These are phyloP conservation scores for Phlebiopsis gigantea DNA, from an alignment of 768 basidiomycete species.

Conservation along the genomic window DNA sequence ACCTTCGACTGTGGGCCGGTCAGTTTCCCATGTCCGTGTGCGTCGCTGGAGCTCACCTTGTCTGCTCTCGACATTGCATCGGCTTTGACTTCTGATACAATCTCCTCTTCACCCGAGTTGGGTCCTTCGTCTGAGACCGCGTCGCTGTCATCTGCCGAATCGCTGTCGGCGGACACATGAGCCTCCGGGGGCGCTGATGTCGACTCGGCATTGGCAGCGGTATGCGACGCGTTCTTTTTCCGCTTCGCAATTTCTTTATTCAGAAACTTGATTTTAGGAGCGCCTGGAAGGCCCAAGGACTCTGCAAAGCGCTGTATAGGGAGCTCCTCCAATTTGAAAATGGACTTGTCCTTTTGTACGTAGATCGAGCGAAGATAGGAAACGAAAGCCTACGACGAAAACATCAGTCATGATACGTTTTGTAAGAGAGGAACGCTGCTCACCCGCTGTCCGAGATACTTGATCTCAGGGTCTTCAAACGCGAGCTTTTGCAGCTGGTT, in stretches of 20 bases:
- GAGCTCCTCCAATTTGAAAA: slow-evolving; percentile 82
- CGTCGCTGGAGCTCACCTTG: slow-evolving; percentile 2
- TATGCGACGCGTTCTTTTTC: slow-evolving; percentile 69
- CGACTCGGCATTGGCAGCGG: slow-evolving; percentile 26
- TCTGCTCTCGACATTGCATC: not conserved
- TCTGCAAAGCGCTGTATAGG: slow-evolving; percentile 83
- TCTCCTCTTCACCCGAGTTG: slow-evolving; percentile 26
- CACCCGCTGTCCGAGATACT: slow-evolving; percentile 92
- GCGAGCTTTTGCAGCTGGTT: slow-evolving; percentile 89
- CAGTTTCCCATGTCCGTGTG: slow-evolving; percentile 10
- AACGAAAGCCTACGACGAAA: slow-evolving; percentile 76
- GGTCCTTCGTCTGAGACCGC: slow-evolving; percentile 12
- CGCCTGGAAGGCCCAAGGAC: slow-evolving; percentile 88
- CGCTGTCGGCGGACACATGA: slow-evolving; percentile 15
- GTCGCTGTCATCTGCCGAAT: slow-evolving; percentile 23
- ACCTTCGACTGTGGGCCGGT: slow-evolving; percentile 38
- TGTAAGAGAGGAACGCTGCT: slow-evolving; percentile 22
- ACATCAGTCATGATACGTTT: not conserved
- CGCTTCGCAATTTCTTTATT: slow-evolving; percentile 60
- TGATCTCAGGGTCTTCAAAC: slow-evolving; percentile 95
- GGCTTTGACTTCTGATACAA: slow-evolving; percentile 1
- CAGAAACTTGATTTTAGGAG: slow-evolving; percentile 92
- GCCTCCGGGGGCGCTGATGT: slow-evolving; percentile 9
- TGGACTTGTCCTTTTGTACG: slow-evolving; percentile 88
- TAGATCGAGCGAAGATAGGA: slow-evolving; percentile 92